Conservation (phyloP, 345 rosid genomes). For the Orychophragmus violaceus region DNA sequence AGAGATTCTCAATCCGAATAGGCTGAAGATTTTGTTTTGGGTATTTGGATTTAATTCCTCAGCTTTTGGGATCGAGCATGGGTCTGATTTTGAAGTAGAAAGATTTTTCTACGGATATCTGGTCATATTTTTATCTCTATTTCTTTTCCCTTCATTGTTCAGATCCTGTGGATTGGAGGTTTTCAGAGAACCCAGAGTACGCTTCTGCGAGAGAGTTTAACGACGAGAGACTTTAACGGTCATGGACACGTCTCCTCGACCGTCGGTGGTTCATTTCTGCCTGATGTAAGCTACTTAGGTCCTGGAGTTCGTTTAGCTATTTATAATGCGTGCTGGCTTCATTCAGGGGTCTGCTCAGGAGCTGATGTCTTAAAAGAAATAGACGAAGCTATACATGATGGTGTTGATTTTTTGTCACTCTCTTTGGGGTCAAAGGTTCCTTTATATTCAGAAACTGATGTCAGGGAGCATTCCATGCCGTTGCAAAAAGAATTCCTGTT, state of each 20-base stretch:
- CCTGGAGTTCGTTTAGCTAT: slow-evolving; percentile 41
- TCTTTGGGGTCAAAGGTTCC: slow-evolving; percentile 25
- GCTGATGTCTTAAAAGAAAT: slow-evolving; percentile 51
- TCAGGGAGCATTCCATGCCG: slow-evolving; percentile 34
- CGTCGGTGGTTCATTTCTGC: slow-evolving; percentile 38
- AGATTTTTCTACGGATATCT: too few relatives aligned
- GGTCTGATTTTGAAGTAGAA: too few relatives aligned
- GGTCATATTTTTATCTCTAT: too few relatives aligned
- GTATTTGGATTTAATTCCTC: too few relatives aligned
- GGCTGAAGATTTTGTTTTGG: too few relatives aligned
- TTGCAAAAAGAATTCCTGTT: slow-evolving; percentile 39
- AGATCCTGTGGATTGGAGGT: too few relatives aligned
- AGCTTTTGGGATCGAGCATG: too few relatives aligned
- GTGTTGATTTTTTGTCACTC: slow-evolving; percentile 33
- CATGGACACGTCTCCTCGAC: slow-evolving; percentile 55
- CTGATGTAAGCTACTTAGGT: slow-evolving; percentile 31
- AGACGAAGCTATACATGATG: slow-evolving; percentile 48
- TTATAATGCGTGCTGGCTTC: slow-evolving; percentile 43
- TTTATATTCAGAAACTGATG: slow-evolving; percentile 31
- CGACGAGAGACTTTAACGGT: slow-evolving; percentile 42
- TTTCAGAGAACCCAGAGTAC: slow-evolving; percentile 27
- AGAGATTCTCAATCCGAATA: too few relatives aligned
- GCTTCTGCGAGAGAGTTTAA: slow-evolving; percentile 41
- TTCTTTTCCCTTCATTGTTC: too few relatives aligned
- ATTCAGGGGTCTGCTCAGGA: slow-evolving; percentile 17